Evolutionary conservation across 495 filamentous ascomycete species (phyloP), one percentile per base, ranked within the genome.

Genomic region (Hypoxylon fragiforme): DNA sequence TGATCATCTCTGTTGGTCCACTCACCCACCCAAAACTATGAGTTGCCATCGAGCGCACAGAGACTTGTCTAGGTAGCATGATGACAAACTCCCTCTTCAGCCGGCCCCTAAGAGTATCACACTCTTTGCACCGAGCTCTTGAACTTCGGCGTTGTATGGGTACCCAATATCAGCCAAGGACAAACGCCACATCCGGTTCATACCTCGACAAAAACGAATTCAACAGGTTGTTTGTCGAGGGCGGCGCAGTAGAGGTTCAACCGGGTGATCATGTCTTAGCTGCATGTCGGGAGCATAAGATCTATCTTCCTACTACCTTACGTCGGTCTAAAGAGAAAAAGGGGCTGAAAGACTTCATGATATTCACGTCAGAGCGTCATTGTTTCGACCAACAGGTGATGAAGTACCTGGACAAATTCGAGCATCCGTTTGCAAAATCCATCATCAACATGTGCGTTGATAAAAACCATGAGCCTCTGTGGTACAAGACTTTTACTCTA

Each of bases 381-480:
- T 46, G 51, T 32, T 50, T 71, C 50, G 44, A 41, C 0, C 2
- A 16, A 2, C 24, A 30, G 16, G 66, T 70, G 38, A 43, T 63
- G 47, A 62, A 54, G 26, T 72, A 70, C 41, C 54, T 76, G 34
- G 62, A 59, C 30, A 44, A 38, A 20, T 20, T 37, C 14, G 70
- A 66, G 44, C 71, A 73, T 30, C 66, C 70, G 3, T 63, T 73
- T 34, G 56, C 64, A 5, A 64, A 63, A n/a, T 60, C 56, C 28
- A 28, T 65, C 3, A 35, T 75, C 3, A 15, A 60, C 2, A 37
- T 58, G 14, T 70, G 71, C 50, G 44, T 70, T 35, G 52, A 47
- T 20, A 64, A 55, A 42, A 63, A 49, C 37, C 40, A 65, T n/a
- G 41, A 63, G 53, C 62, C 71, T 44, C 59, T 87, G 5, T 87